Percentiles rank a stretch among this genome's conserved stretches.
Evolutionary conservation across 2,329 filamentous ascomycete genomes (phyloP).

Genomic region (Ceratocystis colombiana): DNA sequence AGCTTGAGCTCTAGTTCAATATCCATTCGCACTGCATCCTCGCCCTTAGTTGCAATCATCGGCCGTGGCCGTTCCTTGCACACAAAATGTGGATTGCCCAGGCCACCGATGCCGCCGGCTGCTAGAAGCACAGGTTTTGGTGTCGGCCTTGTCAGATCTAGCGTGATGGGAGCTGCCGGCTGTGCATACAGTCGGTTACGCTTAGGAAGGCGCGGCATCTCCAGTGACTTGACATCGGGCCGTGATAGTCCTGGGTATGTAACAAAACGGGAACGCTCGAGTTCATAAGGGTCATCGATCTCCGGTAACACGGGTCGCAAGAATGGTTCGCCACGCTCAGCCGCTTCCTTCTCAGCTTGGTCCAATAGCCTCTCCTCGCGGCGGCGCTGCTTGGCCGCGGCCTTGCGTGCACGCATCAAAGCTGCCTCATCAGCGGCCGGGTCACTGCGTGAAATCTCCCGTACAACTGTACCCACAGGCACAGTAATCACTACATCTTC

Average conservation of each 20-base stretch:
- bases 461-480: conserved; percentile 81
- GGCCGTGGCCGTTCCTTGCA: conserved; percentile 65
- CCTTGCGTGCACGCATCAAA: conserved; percentile 32
- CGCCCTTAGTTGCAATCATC: conserved; percentile 80
- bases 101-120: conserved; percentile 75
- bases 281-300: conserved; percentile 34
- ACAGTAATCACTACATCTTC: conserved; percentile 83
- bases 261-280: conserved; percentile 64
- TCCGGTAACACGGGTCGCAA: conserved; percentile 20
- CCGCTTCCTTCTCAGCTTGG: conserved; percentile 28
- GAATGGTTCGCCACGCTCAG: conserved; percentile 26
- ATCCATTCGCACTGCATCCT: conserved; percentile 64
- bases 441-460: conserved; percentile 70
- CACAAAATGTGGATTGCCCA: conserved; percentile 90
- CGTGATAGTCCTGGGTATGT: conserved; percentile 69
- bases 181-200: conserved; percentile 52
- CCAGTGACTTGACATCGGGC: conserved; percentile 51
- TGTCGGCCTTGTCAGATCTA: conserved; percentile 68
- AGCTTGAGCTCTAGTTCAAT: conserved; percentile 88
- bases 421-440: conserved; percentile 57
- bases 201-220: conserved; percentile 43
- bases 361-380: conserved; percentile 33
- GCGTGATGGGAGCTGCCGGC: conserved; percentile 59
- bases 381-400: conserved; percentile 32
- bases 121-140: conserved; percentile 75